Base-by-base conservation (phyloP, 345 rosid species). In the Pugionium dolabratum region DNA sequence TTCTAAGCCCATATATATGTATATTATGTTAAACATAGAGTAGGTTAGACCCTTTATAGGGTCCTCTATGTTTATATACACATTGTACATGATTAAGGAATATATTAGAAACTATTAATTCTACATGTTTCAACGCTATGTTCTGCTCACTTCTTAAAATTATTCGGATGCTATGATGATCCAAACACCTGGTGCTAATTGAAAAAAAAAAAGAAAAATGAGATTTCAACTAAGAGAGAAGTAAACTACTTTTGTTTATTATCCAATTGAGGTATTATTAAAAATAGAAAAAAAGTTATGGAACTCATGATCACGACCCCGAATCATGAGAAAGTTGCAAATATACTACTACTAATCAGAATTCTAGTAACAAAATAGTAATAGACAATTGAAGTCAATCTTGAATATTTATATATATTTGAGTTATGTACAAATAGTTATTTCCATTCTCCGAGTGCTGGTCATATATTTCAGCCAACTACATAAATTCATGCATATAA, bases 251-350 rank as follows among this genome's bases (percentile, higher is more conserved):
- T 35, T 44, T 10, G 45, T 52, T 2, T 42, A 18, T 52, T 50
- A 3, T 54, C 63, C 39, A 0, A 18, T 18, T 9, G 36, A 4
- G n/a, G 47, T 46, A 53, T 25, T n/a, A 26, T 26, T 35, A 32
- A 29, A 43, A 28, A 35, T 27, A 11, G 0, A 45, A 49, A 41
- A 40, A 11, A 64, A 56, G 53, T 72, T 57, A 50, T 59, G 66
- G 71, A 64, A 64, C 49, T 57, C 48, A 28, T 58, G 29, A 65
- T 47, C 71, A 58, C 66, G 60, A 72, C 60, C 54, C 9, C 9
- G 47, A 56, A 64, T 64, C 33, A 72, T 64, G 48, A 57, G 7
- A 39, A 57, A 56, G 42, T 64, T 44, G 68, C 62, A 44, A 26
- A 30, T 45, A 7, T 63, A 27, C 51, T 40, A 51, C 58, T 29